Percentiles rank a stretch among this genome's conserved stretches.
These are phyloP conservation scores for Chlorella sorokiniana DNA, from an alignment of 139 green algal species.

Conservation along the genomic window DNA sequence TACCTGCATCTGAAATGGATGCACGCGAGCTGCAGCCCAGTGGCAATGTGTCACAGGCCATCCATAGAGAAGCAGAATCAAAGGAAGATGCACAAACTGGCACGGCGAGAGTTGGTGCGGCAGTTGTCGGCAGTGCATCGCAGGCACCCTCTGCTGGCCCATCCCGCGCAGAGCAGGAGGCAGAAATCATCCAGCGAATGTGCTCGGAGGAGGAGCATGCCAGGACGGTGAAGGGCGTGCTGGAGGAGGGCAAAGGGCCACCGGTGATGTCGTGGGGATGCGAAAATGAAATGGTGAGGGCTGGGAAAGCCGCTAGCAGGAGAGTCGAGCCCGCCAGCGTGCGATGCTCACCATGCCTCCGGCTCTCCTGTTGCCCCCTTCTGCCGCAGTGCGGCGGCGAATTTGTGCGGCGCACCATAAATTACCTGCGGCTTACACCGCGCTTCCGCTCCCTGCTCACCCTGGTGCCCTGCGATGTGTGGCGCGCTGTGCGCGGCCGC, in stretches of 20 bases:
- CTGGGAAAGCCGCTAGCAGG: too few relatives aligned
- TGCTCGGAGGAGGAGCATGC: not conserved
- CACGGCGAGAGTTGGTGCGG: not conserved
- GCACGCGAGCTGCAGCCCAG: too few relatives aligned
- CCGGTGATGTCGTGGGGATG: not conserved
- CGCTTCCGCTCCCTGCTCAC: not conserved
- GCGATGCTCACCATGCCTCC: too few relatives aligned
- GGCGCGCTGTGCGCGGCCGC: not conserved
- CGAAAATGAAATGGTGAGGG: too few relatives aligned
- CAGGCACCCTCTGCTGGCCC: too few relatives aligned
- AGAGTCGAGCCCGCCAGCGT: not conserved
- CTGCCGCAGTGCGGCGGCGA: not conserved
- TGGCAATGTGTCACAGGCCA: too few relatives aligned
- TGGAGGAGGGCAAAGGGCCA: not conserved
- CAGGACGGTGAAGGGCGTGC: not conserved
- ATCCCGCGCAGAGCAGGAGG: too few relatives aligned
- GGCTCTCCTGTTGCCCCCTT: too few relatives aligned
- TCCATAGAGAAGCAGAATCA: not conserved
- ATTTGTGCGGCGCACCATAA: not conserved
- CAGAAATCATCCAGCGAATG: not conserved
- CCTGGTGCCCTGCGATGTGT: slow-evolving; percentile 7
- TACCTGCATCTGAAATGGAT: too few relatives aligned
- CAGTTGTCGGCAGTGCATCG: too few relatives aligned
- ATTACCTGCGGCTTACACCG: not conserved
- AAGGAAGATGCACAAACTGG: not conserved